Evolutionary conservation across 1,284 basidiomycete genomes (phyloP), one percentile per base, ranked within the genome.

Genomic region (Cystobasidium slooffiae): DNA sequence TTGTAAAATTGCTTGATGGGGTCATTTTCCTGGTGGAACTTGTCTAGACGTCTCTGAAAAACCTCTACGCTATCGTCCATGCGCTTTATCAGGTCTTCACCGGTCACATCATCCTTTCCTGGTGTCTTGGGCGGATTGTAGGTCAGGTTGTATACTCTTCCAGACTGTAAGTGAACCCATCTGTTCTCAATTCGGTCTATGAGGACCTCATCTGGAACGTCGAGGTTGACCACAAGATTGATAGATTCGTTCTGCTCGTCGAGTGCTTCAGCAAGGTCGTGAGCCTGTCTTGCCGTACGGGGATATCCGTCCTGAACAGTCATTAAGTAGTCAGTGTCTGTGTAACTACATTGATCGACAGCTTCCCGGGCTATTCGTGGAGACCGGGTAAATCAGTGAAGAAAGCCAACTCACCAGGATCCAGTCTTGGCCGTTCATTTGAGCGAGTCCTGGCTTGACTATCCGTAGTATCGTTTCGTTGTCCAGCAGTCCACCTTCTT

Each of bases 221-320:
- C 90, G 56, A 99, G 86, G 82, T 97, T 94, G 70, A 97, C 88
- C 63, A 98, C 88, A 75, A 98, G 86, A 77, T 90, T 93, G 72
- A 99, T 84, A 24, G 84, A 83, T 80, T 77, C 68, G 3, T 82
- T 80, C 64, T 81, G 79, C 59, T 80, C 74, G 14, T 79, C 80
- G 49, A 85, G 78, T 12, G 84, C 81, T 6, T 79, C 65, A 76
- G 97, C 92, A 10, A 99, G 86, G 56, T 96, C 85, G 81, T 90
- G 85, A 0, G 93, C 96, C 83, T 99, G 96, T 18, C 88, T 88
- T 1, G 96, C 83, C 1, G 96, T 99, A 51, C 96, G 89, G 43
- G 96, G 96, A 81, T 99, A 99, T 6, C 96, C 96, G 80, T 99
- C 96, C 46, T 99, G 83, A 77, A 98, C 91, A 81, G 92, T 89